Evolutionary conservation across 1,284 basidiomycete species (phyloP), one percentile per base, ranked within the genome.

Genomic region (Malassezia obtusa): DNA sequence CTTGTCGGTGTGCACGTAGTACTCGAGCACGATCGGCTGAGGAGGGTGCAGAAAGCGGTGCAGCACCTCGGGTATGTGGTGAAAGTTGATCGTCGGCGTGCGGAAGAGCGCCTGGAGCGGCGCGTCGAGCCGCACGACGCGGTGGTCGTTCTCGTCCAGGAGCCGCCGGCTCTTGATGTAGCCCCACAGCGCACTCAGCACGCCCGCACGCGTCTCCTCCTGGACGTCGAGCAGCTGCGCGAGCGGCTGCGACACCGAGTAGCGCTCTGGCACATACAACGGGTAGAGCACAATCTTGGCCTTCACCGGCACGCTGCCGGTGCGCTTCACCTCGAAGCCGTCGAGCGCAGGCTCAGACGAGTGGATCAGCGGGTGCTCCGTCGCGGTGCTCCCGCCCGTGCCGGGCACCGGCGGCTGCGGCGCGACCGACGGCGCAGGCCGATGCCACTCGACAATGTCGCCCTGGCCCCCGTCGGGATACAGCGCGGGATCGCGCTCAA

Each of bases 91-190:
- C 86, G 79, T 85, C 32, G 63, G 57, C 19, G 66, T 66, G 52
- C 62, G 57, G 49, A 72, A 61, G 26, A 73, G 60, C 26, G 60
- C 58, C 26, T 60, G 58, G 24, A 73, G 58, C 21, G 65, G 53
- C 17, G 58, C 84, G 59, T 95, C 86, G 1, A 84, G 80, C 37
- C 83, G 82, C 57, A 96, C 82, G 49, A 84, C 76, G 41, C 85
- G 82, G 51, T 85, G 80, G 75, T 96, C 89, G 0, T 84, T 82
- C 69, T 91, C 90, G 75, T 95, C 89, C 75, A 94, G 87, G 17
- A 96, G 78, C 21, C 84, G 83, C 58, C 86, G 80, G 17, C 84
- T 77, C 74, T 92, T 92, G 76, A 95, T 86, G 65, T 94, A 90
- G 65, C 85, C 86, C 91, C 91, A 96, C 10, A 96, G 74, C 0